Evolutionary conservation across 2,329 filamentous ascomycete species (phyloP), one percentile per base, ranked within the genome.

Genomic region (Ascochyta lentis): DNA sequence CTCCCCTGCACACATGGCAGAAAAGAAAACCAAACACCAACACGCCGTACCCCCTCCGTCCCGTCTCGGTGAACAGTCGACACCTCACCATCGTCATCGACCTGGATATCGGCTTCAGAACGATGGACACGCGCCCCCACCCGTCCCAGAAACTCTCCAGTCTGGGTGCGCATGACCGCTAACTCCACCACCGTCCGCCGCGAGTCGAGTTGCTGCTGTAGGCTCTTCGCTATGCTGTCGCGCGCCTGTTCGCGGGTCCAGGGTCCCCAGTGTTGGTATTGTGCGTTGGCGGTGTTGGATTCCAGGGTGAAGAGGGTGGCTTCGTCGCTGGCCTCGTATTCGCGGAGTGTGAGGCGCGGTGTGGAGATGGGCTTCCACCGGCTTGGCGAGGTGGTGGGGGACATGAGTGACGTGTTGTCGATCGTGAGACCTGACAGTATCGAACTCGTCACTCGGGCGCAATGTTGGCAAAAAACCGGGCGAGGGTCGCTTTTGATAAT

Each of bases 11-110:
- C 42, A 2, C 49, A 31, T 0, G 69, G 69, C 37, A 71, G 13
- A 24, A 75, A 71, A 0, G 69, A 72, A 27, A 67, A 75, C 69
- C 69, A 75, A 4, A 75, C 50, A 35, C 65, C 51, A 0, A 67
- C 58, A 31, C 66, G 69, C 7, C 54, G 51, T 2, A 53, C 39
- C 1, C 6, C 31, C 22, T 22, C 10, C 6, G 19, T 19, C 19
- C 19, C 19, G 19, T 19, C 19, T 19, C 19, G 19, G 19, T 19
- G 19, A 19, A 19, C 19, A 19, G 19, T 19, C 19, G 19, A 19
- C 19, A 19, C 19, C 19, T 37, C 2, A 15, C 5, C 7, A 4
- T 10, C 29, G 6, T 9, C 12, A 9, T 23, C 16, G 10, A 3
- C 19, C 3, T 3, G 19, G 19, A 19, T 3, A 3, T 19, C 19